A percentile compares a stretch with the other conserved stretches of the same genome.
These are phyloP conservation scores for Cercophora sp. DNA, from an alignment of 495 filamentous ascomycete genomes.

Conservation along the genomic window DNA sequence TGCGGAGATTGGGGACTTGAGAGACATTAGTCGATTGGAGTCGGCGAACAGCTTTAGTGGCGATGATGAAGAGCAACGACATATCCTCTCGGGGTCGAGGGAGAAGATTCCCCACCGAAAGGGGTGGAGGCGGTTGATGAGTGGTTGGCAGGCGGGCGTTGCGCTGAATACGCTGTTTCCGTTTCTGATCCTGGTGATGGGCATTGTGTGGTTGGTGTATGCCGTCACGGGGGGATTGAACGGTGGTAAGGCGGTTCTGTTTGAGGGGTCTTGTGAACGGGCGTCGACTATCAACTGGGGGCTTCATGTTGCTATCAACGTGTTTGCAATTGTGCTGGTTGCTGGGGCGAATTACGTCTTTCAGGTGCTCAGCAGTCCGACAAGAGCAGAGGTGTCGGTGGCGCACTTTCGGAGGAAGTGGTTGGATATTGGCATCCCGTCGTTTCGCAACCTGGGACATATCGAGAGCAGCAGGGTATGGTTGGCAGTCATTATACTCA, in stretches of 20 bases:
- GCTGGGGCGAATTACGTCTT: constrained; percentile 46
- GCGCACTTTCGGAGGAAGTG: constrained; percentile 45
- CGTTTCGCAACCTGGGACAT: constrained; percentile 42
- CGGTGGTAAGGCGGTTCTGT: constrained; percentile 32
- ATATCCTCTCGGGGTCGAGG: constrained; percentile 6
- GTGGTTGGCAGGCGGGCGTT: constrained; percentile 39
- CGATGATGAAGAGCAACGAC: constrained; percentile 10
- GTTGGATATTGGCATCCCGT: constrained; percentile 53
- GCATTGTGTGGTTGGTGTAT: constrained; percentile 36
- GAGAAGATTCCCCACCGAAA: neutral
- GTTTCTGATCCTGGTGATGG: constrained; percentile 35
- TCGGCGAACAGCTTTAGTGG: neutral
- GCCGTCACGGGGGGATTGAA: constrained; percentile 29
- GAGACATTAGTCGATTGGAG: neutral
- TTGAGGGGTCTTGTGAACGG: constrained; percentile 29
- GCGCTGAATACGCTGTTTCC: constrained; percentile 33
- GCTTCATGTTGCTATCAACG: constrained; percentile 35
- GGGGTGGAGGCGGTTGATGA: constrained; percentile 21
- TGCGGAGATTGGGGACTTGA: constrained; percentile 32
- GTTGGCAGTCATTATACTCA: constrained; percentile 35
- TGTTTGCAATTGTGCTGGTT: constrained; percentile 33
- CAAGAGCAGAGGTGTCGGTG: constrained; percentile 44
- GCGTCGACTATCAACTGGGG: constrained; percentile 33
- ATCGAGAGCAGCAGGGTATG: constrained; percentile 36
- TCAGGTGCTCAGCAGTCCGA: constrained; percentile 51